Evolutionary conservation across 108 stramenopile genomes (phyloP), one percentile per base, ranked within the genome.

Genomic region (Nitzschia sp.): DNA sequence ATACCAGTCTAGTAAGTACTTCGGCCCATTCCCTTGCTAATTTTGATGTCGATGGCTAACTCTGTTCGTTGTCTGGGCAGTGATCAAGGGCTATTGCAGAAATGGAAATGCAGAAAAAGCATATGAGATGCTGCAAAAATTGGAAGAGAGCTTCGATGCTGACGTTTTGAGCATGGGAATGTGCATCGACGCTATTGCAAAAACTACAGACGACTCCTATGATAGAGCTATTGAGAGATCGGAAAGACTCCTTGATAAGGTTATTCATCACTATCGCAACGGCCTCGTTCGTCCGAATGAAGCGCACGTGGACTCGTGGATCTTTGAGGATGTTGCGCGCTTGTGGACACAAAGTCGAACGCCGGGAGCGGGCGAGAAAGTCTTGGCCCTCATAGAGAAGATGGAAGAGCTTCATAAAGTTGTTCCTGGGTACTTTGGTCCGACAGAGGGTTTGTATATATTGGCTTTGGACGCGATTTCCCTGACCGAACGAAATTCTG

Each of bases 61-160:
- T 38, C 5, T 38, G 19, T 38, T 11, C 42, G 29, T 42, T 35
- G 5, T 38, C 23, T 38, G 26, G 30, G 4, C 51, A 58, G 65
- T 66, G 21, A 68, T 68, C 48, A 68, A 57, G 25, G 54, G 25
- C 13, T 68, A 68, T 42, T 55, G 51, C 6, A 27, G 56, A 57
- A 25, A 32, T 25, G 56, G 56, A 17, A 68, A 68, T 36, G 25
- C 55, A 27, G 67, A 24, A 29, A 57, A 68, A 28, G 67, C 67
- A 27, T 21, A 53, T 38, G 18, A 27, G 25, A 55, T 56, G 36
- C 27, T 68, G 67, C 6, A 57, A 38, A 3, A 56, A 45, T 6
- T 57, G 6, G 55, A 27, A 1, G 15, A 1, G 6, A 21, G 1
- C 2, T 27, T 26, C 24, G 32, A 24, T 3, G 32, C 33, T 6